Conservation (phyloP, 257 asterid genomes). For the Apocynum venetum region DNA sequence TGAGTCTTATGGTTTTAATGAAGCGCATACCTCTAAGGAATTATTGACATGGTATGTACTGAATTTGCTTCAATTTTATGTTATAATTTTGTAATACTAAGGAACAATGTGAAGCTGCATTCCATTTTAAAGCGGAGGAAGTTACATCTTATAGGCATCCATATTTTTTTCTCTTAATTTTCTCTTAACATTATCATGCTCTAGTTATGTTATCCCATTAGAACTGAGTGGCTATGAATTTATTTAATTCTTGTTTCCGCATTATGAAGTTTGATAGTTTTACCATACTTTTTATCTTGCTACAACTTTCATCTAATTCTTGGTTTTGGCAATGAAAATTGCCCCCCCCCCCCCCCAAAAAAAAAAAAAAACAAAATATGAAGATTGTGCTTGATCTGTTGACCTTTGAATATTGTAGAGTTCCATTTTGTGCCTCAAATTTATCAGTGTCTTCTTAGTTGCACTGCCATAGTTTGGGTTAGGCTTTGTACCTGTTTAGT, state of each 20-base stretch:
- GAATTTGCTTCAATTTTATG: neutral
- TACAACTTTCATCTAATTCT: neutral
- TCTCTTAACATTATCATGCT: neutral
- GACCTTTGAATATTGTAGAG: neutral
- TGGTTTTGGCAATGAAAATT: neutral
- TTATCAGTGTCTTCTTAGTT: neutral
- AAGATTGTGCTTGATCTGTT: neutral
- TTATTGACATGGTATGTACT: neutral
- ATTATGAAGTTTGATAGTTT: neutral
- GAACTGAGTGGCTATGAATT: neutral
- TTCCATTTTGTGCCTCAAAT: neutral
- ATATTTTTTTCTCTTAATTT: neutral
- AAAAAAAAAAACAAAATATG: neutral
- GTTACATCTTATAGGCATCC: neutral
- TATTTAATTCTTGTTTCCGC: neutral
- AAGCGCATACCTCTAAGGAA: neutral
- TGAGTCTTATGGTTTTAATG: conserved; percentile 23
- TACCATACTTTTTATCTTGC: neutral
- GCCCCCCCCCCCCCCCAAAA: neutral
- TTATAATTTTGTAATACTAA: neutral
- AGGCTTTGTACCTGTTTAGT: neutral
- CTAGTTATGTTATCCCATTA: neutral
- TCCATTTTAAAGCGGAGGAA: neutral
- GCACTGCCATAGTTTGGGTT: neutral
- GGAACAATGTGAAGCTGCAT: neutral